These are phyloP conservation scores for Fusarium ambrosium DNA, from an alignment of 2,329 filamentous ascomycete species.

Conservation along the genomic window DNA sequence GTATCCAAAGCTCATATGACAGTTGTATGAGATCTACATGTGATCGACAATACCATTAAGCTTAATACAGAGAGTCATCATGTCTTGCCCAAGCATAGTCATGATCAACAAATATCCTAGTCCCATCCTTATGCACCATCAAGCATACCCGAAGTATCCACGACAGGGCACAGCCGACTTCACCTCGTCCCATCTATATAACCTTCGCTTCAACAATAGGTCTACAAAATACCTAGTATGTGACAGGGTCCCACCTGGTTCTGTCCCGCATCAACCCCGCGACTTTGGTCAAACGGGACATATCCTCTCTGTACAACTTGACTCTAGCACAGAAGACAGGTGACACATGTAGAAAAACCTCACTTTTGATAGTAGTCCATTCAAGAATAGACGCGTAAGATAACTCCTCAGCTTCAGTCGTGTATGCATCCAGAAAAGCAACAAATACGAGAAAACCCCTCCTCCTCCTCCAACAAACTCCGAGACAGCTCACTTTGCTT, in stretches of 20 bases:
- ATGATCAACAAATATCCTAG: neutral
- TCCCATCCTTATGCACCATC: neutral
- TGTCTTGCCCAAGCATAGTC: neutral
- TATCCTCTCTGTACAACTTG: neutral
- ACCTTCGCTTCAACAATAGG: no score
- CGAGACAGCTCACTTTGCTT: neutral
- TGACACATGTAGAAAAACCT: neutral
- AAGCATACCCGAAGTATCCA: neutral
- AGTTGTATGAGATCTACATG: neutral
- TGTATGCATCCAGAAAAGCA: neutral
- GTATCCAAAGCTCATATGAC: neutral
- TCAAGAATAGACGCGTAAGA: neutral
- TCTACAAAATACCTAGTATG: no score
- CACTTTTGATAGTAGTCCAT: neutral
- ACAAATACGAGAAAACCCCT: neutral
- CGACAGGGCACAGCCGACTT: neutral
- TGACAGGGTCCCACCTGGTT: no score
- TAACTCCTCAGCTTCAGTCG: neutral
- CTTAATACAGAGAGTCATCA: neutral
- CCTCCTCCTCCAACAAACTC: neutral
- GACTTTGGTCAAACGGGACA: neutral
- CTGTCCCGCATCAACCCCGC: neutral
- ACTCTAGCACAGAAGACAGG: neutral
- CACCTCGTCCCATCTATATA: neutral
- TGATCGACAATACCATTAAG: neutral